A percentile compares a stretch with the other conserved stretches of the same genome.
phyloP scores from a whole-genome alignment of 805 yeast species.

The Metschnikowia lochheadii region DNA sequence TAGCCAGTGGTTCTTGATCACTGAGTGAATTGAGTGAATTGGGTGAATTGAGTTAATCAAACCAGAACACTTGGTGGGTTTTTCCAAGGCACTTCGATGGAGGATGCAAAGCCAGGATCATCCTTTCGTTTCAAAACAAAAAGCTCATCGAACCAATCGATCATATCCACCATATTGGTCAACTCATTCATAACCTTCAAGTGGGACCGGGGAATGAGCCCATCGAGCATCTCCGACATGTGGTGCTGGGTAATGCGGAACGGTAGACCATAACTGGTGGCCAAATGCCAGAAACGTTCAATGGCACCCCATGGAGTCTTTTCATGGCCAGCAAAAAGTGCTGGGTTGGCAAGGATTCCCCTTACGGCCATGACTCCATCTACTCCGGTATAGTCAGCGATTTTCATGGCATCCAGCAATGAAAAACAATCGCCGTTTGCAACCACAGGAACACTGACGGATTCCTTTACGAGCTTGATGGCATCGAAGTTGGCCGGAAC shows the following conservation, averaged over 20 bases:
- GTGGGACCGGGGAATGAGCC: constrained; percentile 30
- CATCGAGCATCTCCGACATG: constrained; percentile 78
- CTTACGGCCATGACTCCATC: constrained; percentile 97
- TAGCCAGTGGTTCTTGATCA: not conserved
- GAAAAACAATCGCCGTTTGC: constrained; percentile 95
- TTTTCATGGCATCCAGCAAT: constrained; percentile 57
- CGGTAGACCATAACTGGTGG: constrained; percentile 78
- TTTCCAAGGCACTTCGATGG: constrained; percentile 34
- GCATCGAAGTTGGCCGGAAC: constrained; percentile 82
- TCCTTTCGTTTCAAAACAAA: constrained; percentile 65
- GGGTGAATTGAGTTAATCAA: no score
- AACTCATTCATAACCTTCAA: constrained; percentile 59
- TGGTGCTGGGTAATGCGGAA: constrained; percentile 85
- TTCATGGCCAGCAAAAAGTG: constrained; percentile 69
- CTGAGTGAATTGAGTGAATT: no score
- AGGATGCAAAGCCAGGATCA: constrained; percentile 65
- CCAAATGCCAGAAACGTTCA: constrained; percentile 76
- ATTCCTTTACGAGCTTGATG: constrained; percentile 57
- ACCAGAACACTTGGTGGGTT: no score
- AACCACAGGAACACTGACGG: constrained; percentile 72
- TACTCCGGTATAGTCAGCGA: constrained; percentile 63
- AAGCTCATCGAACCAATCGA: constrained; percentile 77
- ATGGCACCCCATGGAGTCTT: constrained; percentile 89
- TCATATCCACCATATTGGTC: constrained; percentile 53
- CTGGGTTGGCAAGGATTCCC: constrained; percentile 84